Percentiles rank a stretch among this genome's conserved stretches.
Conservation (phyloP, 1,284 basidiomycete genomes). For the Anthracocystis panici-leucophaei region DNA sequence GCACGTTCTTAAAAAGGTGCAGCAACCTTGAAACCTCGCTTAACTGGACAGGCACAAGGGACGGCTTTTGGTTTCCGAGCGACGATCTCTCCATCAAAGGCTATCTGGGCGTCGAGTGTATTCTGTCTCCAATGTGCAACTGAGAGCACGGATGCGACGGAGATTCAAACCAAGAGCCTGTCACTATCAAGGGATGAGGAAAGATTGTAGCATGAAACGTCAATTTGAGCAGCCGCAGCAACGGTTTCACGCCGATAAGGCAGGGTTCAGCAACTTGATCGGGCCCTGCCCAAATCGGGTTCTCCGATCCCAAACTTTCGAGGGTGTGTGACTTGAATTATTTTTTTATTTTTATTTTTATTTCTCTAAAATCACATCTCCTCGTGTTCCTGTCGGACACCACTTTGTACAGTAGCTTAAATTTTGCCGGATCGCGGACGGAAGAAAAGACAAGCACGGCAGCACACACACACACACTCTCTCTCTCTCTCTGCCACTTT, state of each 20-base stretch:
- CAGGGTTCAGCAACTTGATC: neutral
- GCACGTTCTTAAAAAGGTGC: constrained; percentile 21
- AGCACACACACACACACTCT: too few species aligned
- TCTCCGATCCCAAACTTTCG: neutral
- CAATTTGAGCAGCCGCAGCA: neutral
- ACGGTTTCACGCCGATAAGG: neutral
- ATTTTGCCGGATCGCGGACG: neutral
- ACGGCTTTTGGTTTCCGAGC: constrained; percentile 1
- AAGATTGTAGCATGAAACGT: constrained; percentile 6
- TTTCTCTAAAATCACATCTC: neutral
- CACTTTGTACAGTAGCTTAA: too few species aligned
- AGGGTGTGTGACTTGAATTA: constrained; percentile 6
- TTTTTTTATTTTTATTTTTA: too few species aligned
- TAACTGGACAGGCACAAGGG: constrained; percentile 24
- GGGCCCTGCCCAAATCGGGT: neutral
- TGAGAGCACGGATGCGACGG: neutral
- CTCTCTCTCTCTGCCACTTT: too few species aligned
- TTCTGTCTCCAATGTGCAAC: too few species aligned
- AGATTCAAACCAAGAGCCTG: neutral
- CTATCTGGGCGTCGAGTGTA: neutral
- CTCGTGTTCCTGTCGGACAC: neutral
- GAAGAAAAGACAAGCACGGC: neutral
- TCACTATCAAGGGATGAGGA: neutral
- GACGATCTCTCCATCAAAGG: neutral
- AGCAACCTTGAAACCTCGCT: constrained; percentile 16